Conservation (phyloP, 1,139 yeast species). For the Diutina sp. region DNA sequence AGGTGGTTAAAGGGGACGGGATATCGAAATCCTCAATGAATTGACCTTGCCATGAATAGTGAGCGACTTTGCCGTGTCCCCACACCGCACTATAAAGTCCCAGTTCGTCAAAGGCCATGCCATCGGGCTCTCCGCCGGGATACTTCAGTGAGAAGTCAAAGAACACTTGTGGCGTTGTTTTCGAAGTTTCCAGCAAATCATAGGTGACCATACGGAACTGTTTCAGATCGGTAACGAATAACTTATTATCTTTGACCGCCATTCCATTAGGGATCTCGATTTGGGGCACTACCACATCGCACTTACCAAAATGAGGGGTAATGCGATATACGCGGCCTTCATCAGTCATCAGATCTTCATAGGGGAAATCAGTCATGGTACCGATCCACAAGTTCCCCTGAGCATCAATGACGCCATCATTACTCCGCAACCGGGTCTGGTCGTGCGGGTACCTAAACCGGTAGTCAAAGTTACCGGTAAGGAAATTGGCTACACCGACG, state of each 20-base stretch:
- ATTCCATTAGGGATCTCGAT: constrained; percentile 9
- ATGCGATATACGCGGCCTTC: constrained; percentile 34
- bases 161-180: constrained; percentile 33
- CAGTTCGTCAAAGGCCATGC: constrained; percentile 46
- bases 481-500: constrained; percentile 36
- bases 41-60: constrained; percentile 37
- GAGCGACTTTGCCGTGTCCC: constrained; percentile 43
- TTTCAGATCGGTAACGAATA: constrained; percentile 9
- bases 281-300: constrained; percentile 17
- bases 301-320: constrained; percentile 18
- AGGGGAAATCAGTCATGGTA: constrained; percentile 50
- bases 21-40: constrained; percentile 38
- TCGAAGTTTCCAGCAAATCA: constrained; percentile 3
- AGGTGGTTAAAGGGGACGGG: constrained; percentile 55
- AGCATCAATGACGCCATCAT: constrained; percentile 63
- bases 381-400: constrained; percentile 64
- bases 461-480: constrained; percentile 26
- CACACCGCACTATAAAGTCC: constrained; percentile 59
- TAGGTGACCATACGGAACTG: constrained; percentile 3
- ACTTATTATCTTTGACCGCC: constrained; percentile 7
- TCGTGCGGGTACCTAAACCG: constrained; percentile 30
- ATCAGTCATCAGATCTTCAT: constrained; percentile 15
- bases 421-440: constrained; percentile 39
- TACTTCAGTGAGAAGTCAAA: constrained; percentile 16
- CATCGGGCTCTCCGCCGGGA: constrained; percentile 63